phyloP scores from a whole-genome alignment of 257 asterid genomes.

The Jaltomata sinuosa region DNA sequence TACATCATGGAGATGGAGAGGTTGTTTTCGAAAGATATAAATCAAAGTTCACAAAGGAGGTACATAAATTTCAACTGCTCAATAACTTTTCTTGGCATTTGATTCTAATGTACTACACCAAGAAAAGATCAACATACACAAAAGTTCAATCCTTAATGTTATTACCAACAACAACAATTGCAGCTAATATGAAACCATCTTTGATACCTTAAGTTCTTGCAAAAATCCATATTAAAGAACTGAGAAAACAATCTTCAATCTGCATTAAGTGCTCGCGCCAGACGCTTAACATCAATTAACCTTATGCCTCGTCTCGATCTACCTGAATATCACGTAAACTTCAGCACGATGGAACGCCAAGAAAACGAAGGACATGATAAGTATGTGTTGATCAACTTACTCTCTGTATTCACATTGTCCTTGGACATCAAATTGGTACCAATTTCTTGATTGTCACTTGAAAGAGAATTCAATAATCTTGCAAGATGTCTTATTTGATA shows the following conservation, averaged over 20 bases:
- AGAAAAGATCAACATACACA: background rate
- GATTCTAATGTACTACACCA: background rate
- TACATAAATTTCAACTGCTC: background rate
- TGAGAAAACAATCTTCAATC: background rate
- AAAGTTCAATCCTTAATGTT: background rate
- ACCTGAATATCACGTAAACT: slow-evolving; percentile 2
- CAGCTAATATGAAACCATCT: background rate
- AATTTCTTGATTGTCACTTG: background rate
- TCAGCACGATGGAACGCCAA: background rate
- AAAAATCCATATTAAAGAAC: background rate
- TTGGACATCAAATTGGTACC: background rate
- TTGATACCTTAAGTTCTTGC: background rate
- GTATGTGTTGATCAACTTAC: slow-evolving; percentile 2
- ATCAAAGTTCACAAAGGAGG: background rate
- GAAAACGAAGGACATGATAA: background rate
- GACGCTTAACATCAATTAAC: slow-evolving; percentile 22
- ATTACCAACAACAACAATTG: background rate
- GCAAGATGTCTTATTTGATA: slow-evolving; percentile 28
- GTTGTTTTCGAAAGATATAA: too few relatives aligned
- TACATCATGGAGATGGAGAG: too few relatives aligned
- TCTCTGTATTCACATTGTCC: background rate
- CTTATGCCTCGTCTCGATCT: slow-evolving; percentile 4
- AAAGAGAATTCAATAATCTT: slow-evolving; percentile 9
- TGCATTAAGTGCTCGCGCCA: slow-evolving; percentile 21
- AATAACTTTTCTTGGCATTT: background rate